Percentiles rank a stretch among this genome's conserved stretches.
Conservation (phyloP, 2,329 filamentous ascomycete genomes). For the Pseudodiploospora longispora region DNA sequence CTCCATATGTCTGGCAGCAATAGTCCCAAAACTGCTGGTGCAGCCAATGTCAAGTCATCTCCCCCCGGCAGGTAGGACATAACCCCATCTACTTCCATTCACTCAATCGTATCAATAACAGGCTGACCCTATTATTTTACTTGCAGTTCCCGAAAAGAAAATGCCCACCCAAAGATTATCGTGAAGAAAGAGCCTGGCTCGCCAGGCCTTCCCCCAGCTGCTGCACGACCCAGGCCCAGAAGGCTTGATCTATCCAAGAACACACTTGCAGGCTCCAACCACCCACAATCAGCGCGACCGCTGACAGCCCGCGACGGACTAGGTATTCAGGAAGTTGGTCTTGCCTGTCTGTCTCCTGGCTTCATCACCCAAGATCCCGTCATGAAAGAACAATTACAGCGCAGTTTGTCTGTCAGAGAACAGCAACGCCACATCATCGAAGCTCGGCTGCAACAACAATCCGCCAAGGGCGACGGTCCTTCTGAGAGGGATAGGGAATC, state of each 20-base stretch:
- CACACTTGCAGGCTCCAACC: constrained; percentile 39
- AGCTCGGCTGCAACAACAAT: constrained; percentile 78
- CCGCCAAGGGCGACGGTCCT: constrained; percentile 65
- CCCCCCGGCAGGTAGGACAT: constrained; percentile 51
- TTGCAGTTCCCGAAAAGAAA: constrained; percentile 41
- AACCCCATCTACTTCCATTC: neutral
- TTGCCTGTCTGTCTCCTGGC: constrained; percentile 89
- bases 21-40: constrained; percentile 39
- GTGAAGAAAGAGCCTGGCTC: constrained; percentile 96
- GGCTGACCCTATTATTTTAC: neutral
- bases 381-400: constrained; percentile 91
- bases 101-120: neutral
- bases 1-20: constrained; percentile 44
- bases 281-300: constrained; percentile 58
- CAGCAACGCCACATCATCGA: constrained; percentile 95
- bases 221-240: constrained; percentile 58
- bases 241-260: constrained; percentile 70
- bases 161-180: constrained; percentile 65
- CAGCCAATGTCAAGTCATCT: constrained; percentile 42
- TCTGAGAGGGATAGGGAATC: constrained; percentile 46
- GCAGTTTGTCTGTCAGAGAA: constrained; percentile 87
- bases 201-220: constrained; percentile 65
- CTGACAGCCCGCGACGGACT: constrained; percentile 72
- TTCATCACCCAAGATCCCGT: constrained; percentile 95
- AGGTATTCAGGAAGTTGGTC: constrained; percentile 83